Conservation (phyloP, 495 filamentous ascomycete species). For the Penicillium samsonianum region DNA sequence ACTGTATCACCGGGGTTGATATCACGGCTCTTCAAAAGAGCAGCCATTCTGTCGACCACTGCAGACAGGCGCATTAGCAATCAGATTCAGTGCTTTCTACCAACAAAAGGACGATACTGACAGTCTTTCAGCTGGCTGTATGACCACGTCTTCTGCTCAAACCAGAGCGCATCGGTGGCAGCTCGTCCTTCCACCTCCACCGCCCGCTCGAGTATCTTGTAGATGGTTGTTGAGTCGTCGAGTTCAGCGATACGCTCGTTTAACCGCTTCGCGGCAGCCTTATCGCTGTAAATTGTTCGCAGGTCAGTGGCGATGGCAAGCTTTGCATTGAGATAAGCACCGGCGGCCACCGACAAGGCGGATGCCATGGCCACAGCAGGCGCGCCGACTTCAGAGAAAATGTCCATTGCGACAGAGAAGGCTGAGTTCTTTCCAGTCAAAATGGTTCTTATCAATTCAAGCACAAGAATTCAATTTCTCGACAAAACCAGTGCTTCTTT, state of each 20-base stretch:
- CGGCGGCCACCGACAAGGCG: slow-evolving; percentile 42
- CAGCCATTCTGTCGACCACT: slow-evolving; percentile 51
- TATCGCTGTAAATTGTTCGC: slow-evolving; percentile 33
- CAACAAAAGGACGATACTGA: slow-evolving; percentile 23
- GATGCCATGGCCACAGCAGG: slow-evolving; percentile 41
- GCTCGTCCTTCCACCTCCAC: slow-evolving; percentile 42
- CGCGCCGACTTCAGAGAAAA: slow-evolving; percentile 38
- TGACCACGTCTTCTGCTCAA: slow-evolving; percentile 53
- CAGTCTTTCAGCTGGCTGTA: slow-evolving; percentile 50
- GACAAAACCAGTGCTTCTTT: neutral
- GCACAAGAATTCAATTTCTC: neutral
- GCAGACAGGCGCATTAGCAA: slow-evolving; percentile 1
- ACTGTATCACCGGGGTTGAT: slow-evolving; percentile 45
- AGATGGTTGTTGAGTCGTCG: slow-evolving; percentile 47
- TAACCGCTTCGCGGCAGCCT: slow-evolving; percentile 37
- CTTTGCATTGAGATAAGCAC: slow-evolving; percentile 54
- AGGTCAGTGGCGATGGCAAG: slow-evolving; percentile 47
- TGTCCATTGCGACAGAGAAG: slow-evolving; percentile 32
- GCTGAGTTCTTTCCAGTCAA: neutral
- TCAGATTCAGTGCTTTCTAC: neutral
- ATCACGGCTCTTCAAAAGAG: slow-evolving; percentile 38
- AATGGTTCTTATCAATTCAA: neutral
- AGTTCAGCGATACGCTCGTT: slow-evolving; percentile 41
- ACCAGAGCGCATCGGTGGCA: slow-evolving; percentile 48
- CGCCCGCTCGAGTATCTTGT: slow-evolving; percentile 46